A percentile compares a stretch with the other conserved stretches of the same genome.
phyloP scores from a whole-genome alignment of 306 rosid genomes.

The Arachis hypogaea region DNA sequence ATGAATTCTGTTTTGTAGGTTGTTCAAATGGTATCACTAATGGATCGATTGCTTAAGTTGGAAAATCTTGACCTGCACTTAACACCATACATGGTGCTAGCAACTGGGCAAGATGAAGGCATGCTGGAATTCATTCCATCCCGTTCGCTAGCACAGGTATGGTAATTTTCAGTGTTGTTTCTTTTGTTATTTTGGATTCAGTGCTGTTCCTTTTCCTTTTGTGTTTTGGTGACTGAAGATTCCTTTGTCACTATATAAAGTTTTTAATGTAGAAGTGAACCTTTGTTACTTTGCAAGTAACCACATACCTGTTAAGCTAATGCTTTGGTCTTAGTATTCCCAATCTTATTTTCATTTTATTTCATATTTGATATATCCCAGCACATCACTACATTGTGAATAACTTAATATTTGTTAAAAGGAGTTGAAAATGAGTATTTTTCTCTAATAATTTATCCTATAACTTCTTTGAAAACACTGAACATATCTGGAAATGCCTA shows the following conservation, averaged over 20 bases:
- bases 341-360: slow-evolving; percentile 3
- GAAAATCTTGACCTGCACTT: slow-evolving; percentile 93
- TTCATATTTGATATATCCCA: slow-evolving; percentile 13
- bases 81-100: slow-evolving; percentile 94
- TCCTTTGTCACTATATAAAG: slow-evolving; percentile 12
- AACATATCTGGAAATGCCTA: slow-evolving; percentile 11
- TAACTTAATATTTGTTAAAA: slow-evolving; percentile 27
- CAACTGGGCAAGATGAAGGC: slow-evolving; percentile 99
- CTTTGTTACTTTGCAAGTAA: slow-evolving; percentile 9
- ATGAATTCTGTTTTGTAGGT: slow-evolving; percentile 61
- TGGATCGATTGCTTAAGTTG: slow-evolving; percentile 92
- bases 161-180: slow-evolving; percentile 22
- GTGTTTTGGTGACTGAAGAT: neutral
- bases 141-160: slow-evolving; percentile 84
- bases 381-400: slow-evolving; percentile 4
- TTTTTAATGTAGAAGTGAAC: neutral
- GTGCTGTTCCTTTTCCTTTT: slow-evolving; percentile 30
- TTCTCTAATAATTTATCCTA: slow-evolving; percentile 10
- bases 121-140: slow-evolving; percentile 96
- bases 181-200: slow-evolving; percentile 9
- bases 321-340: slow-evolving; percentile 4
- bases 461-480: neutral
- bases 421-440: slow-evolving; percentile 19
- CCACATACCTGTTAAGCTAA: slow-evolving; percentile 15
- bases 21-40: slow-evolving; percentile 96